Evolutionary conservation across 2,329 filamentous ascomycete genomes (phyloP), one percentile per base, ranked within the genome.

Genomic region (Xylariaceae sp.): DNA sequence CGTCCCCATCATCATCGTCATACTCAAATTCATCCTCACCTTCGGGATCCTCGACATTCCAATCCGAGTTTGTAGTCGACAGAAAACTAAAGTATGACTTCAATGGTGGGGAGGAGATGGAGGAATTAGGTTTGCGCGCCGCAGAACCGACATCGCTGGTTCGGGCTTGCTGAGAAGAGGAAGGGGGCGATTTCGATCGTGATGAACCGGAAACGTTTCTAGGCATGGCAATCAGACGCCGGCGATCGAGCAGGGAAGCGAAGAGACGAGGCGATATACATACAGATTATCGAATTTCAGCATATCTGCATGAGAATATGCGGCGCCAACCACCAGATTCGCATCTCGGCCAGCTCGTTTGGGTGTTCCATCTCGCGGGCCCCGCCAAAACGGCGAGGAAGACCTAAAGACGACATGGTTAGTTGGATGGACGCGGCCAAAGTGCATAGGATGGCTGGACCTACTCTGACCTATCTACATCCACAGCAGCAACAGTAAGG

Each of bases 301-400:
- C 68, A 96, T 89, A 73, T 97, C 92, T 26, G 92, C 89, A 72
- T 99, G 94, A 13, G 94, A 97, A 70, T 99, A 99, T 43, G 92
- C 87, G 53, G 94, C 94, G 63, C 94, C 94, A 55, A 97, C 88
- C 34, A 99, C 88, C 57, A 92, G 81, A 65, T 78, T 83, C 47
- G 84, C 74, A 63, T 88, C 85, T 68, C 81, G 79, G 48, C 75
- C 69, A 63, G 76, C 73, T 65, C 78, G 80, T 68, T 80, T 84
- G 34, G 78, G 71, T 16, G 75, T 73, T 53, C 73, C 70, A 55
- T 81, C 73, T 75, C 77, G 72, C 69, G 75, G 72, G 72, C 82
- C 75, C 70, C 80, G 79, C 92, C 92, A 97, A 74, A 99, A 97
- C 5, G 92, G 90, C 62, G 92, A 94, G 60, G 83, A 80, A 63